phyloP scores from a whole-genome alignment of 2,329 filamentous ascomycete genomes.

The Diplodia mutila region DNA sequence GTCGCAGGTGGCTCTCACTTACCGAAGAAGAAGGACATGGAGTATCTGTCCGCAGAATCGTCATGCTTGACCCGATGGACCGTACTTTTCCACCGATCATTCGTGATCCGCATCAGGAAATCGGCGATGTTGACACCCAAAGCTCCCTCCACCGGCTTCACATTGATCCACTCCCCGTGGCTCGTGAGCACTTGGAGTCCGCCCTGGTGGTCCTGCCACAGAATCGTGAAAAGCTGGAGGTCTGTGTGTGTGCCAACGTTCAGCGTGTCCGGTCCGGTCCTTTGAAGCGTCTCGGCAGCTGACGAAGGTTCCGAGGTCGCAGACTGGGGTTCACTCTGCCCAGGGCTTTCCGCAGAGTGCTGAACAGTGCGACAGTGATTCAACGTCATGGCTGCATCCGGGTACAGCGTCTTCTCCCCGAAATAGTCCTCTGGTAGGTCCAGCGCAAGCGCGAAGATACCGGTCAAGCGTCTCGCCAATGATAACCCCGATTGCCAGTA shows the following conservation, averaged over 20 bases:
- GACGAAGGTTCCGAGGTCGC: constrained; percentile 37
- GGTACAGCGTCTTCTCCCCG: constrained; percentile 58
- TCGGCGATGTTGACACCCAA: constrained; percentile 50
- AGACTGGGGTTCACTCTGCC: constrained; percentile 41
- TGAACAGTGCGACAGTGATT: constrained; percentile 34
- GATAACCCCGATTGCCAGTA: constrained; percentile 57
- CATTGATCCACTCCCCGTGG: constrained; percentile 47
- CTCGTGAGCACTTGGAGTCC: constrained; percentile 47
- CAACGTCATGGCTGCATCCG: constrained; percentile 42
- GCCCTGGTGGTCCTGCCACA: constrained; percentile 45
- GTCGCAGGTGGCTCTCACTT: constrained; percentile 38
- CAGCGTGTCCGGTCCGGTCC: constrained; percentile 36
- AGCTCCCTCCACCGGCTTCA: constrained; percentile 39
- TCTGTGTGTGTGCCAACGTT: constrained; percentile 49
- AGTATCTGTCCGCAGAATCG: constrained; percentile 54
- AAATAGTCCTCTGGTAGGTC: constrained; percentile 60
- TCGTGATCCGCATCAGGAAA: constrained; percentile 48
- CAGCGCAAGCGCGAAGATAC: constrained; percentile 59
- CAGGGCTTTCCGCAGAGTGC: background rate
- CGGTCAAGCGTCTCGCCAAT: constrained; percentile 57
- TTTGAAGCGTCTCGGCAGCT: constrained; percentile 36
- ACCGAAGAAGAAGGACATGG: constrained; percentile 62
- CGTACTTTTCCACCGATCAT: constrained; percentile 45
- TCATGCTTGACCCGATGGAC: constrained; percentile 49
- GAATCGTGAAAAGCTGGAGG: constrained; percentile 55